Conservation (phyloP, 768 basidiomycete species). For the Suillus spraguei region DNA sequence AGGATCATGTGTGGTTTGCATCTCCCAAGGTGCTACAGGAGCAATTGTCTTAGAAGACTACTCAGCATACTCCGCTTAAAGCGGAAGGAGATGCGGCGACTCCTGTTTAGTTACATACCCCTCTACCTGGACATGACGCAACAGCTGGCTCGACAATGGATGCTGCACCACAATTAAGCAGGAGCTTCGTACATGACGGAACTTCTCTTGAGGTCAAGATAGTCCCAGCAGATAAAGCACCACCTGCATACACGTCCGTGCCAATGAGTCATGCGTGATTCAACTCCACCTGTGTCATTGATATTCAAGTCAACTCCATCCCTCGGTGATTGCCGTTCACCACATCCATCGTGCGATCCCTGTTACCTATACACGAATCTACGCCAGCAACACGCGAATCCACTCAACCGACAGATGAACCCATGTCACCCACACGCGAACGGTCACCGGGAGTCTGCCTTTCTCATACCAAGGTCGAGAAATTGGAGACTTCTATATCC, state of each 20-base stretch:
- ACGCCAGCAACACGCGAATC: conserved; percentile 15
- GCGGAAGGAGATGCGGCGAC: no score
- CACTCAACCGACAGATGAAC: no score
- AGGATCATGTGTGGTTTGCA: no score
- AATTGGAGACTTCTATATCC: no score
- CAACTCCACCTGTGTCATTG: not conserved
- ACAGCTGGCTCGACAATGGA: no score
- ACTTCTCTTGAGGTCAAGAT: conserved; percentile 2
- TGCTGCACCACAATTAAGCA: not conserved
- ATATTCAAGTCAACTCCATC: not conserved
- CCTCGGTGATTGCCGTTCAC: not conserved
- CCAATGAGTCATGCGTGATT: not conserved
- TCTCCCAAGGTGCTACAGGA: no score
- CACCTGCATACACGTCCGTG: not conserved
- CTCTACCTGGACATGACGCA: no score
- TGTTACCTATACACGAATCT: not conserved
- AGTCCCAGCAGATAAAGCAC: no score
- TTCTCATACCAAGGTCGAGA: no score
- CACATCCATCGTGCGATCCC: not conserved
- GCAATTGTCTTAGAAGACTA: no score
- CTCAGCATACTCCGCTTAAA: no score
- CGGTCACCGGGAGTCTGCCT: conserved; percentile 35
- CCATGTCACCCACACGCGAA: conserved; percentile 16
- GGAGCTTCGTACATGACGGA: not conserved
- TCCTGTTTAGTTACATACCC: no score